A percentile compares a stretch with the other conserved stretches of the same genome.
These are phyloP conservation scores for Cladophialophora chaetospira DNA, from an alignment of 2,329 filamentous ascomycete genomes.

Conservation along the genomic window DNA sequence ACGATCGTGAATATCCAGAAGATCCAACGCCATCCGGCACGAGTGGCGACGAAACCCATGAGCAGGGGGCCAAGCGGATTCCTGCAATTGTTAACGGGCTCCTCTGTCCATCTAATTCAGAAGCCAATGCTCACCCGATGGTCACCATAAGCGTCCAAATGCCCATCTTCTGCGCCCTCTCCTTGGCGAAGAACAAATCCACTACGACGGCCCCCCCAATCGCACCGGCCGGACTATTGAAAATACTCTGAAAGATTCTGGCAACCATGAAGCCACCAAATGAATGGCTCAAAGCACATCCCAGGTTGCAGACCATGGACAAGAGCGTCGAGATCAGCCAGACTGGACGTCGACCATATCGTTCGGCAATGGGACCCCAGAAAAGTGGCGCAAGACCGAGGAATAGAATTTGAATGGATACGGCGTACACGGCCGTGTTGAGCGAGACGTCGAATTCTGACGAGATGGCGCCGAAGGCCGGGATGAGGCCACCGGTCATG, in stretches of 20 bases:
- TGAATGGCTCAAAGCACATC: not conserved
- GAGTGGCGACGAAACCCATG: conserved; percentile 1
- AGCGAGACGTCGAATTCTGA: not conserved
- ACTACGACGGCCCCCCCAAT: not conserved
- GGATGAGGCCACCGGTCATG: not conserved
- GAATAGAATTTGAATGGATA: too few relatives aligned
- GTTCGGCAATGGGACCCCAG: not conserved
- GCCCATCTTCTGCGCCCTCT: conserved; percentile 5
- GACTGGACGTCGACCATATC: not conserved
- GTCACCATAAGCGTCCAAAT: not conserved
- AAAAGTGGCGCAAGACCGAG: not conserved
- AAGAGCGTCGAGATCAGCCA: not conserved
- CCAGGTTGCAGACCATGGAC: not conserved
- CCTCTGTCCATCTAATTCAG: not conserved
- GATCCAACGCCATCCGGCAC: not conserved
- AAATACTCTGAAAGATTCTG: not conserved
- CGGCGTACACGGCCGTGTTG: not conserved
- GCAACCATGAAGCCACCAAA: not conserved
- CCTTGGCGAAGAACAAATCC: conserved; percentile 4
- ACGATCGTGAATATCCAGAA: conserved; percentile 1
- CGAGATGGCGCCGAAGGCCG: not conserved
- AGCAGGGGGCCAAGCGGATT: not conserved
- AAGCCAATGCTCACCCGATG: not conserved
- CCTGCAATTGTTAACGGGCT: not conserved
- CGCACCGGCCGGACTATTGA: not conserved